Base-by-base conservation (phyloP, 2,329 filamentous ascomycete species). In the Fusarium hostae region DNA sequence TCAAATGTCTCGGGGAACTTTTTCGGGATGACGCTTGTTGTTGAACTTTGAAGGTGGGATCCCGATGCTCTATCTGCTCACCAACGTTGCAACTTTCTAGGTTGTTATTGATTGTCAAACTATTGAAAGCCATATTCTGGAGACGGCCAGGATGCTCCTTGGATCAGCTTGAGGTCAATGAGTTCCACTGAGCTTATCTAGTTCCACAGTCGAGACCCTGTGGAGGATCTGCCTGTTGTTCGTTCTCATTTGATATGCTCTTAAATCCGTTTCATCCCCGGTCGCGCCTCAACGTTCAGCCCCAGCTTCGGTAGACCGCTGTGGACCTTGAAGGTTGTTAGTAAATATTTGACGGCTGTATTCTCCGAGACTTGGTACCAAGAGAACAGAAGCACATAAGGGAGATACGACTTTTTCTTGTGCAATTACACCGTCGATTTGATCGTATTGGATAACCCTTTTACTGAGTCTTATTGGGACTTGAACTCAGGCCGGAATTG, bases 141-240 rank as follows among this genome's bases (percentile, higher is more conserved):
- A 47, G 10, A 15, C 24, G 54, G 55, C 48, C 20, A 9, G 12
- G 35, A 28, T 35, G 24, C 34, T 48, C 62, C 40, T 52, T 22
- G 13, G 32, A 47, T 47, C 62, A 66, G 24, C 8, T 39, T 16
- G 15, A 54, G 50, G 28, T 61, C 44, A 48, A 13, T 11, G 8
- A 54, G 63, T 67, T 61, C 47, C 64, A 67, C 64, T 26, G 30
- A 54, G 64, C 47, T 67, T 67, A 67, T 67, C 63, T 62, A 52
- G 63, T 61, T 47, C 63, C 55, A 67, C 64, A 43, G 12, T 30
- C 40, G 6, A 54, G 22, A 30, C 35, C 61, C 57, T 62, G 64
- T 10, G 10, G 35, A 61, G 30, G 35, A 61, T 67, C 63, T 48
- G n/a, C 10, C 40, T 66, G 8, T 13, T 39, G 12, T 52, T 30